These are phyloP conservation scores for Leishmania braziliensis DNA, from an alignment of 208 protist species.

Conservation along the genomic window DNA sequence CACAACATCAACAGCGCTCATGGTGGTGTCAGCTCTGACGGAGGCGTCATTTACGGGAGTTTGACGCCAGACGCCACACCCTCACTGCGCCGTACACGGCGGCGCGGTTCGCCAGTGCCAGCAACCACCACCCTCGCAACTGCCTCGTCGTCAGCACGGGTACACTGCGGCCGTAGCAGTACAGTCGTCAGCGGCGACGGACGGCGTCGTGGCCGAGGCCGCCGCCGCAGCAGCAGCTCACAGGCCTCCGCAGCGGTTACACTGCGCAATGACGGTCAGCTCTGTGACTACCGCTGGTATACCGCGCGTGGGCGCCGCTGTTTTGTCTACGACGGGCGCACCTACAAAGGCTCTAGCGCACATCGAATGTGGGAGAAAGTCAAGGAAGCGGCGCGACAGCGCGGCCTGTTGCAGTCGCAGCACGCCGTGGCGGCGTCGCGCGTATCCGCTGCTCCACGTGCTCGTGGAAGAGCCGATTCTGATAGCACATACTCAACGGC, in stretches of 20 bases:
- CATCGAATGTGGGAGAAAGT: conserved; percentile 75
- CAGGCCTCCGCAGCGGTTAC: conserved; percentile 12
- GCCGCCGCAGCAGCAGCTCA: background rate
- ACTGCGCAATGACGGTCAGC: conserved; percentile 44
- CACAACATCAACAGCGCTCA: background rate
- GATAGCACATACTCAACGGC: background rate
- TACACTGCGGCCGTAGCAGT: background rate
- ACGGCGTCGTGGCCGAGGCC: background rate
- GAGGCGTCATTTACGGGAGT: background rate
- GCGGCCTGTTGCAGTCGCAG: background rate
- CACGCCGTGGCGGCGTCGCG: background rate
- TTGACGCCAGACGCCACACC: background rate
- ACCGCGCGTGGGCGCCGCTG: conserved; percentile 53
- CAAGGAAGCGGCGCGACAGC: conserved; percentile 23
- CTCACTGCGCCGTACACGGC: background rate
- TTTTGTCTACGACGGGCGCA: conserved; percentile 67
- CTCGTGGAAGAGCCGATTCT: background rate
- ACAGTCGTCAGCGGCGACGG: background rate
- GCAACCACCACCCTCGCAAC: background rate
- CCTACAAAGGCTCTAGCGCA: conserved; percentile 59
- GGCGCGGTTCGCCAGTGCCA: background rate
- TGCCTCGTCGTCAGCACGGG: background rate
- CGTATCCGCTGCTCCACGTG: no score
- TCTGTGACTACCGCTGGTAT: conserved; percentile 65
- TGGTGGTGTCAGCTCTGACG: background rate